Percentiles rank a stretch among this genome's conserved stretches.
phyloP scores from a whole-genome alignment of 2,329 filamentous ascomycete species.

The Ciborinia camelliae region DNA sequence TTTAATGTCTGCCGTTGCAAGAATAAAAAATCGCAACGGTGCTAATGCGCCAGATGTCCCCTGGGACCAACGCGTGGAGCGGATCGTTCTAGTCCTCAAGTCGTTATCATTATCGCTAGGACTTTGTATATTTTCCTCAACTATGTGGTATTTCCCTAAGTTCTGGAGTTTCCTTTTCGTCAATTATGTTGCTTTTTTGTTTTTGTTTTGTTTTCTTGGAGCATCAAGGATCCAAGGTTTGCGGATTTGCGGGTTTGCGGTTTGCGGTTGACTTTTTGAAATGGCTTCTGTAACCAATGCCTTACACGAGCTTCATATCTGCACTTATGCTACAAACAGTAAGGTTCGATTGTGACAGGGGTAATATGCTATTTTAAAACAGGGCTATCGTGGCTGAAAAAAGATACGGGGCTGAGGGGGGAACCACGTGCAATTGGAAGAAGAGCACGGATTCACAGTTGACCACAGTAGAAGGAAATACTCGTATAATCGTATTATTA shows the following conservation, averaged over 20 bases:
- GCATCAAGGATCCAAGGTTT: too few species aligned
- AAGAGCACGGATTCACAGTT: neutral
- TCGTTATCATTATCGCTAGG: constrained; percentile 25
- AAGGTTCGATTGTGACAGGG: constrained; percentile 4
- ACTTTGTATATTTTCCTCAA: neutral
- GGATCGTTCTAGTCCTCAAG: constrained; percentile 20
- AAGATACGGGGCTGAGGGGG: constrained; percentile 3
- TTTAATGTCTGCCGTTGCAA: constrained; percentile 7
- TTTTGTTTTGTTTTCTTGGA: neutral
- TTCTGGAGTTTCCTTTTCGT: neutral
- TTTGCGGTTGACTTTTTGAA: constrained; percentile 6
- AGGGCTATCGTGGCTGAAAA: constrained; percentile 18
- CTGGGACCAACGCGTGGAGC: constrained; percentile 20
- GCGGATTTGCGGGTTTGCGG: too few species aligned
- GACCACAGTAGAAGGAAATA: neutral
- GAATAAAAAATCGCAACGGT: constrained; percentile 14
- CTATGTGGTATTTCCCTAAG: neutral
- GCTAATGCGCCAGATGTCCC: constrained; percentile 7
- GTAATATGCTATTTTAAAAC: constrained; percentile 21
- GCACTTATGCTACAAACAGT: constrained; percentile 10
- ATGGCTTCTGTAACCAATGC: constrained; percentile 18
- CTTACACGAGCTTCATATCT: constrained; percentile 16
- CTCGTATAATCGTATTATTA: neutral
- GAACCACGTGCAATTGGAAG: too few species aligned
- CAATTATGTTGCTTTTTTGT: neutral